Base-by-base conservation (phyloP, 2,329 filamentous ascomycete genomes). In the Talaromyces sp. region DNA sequence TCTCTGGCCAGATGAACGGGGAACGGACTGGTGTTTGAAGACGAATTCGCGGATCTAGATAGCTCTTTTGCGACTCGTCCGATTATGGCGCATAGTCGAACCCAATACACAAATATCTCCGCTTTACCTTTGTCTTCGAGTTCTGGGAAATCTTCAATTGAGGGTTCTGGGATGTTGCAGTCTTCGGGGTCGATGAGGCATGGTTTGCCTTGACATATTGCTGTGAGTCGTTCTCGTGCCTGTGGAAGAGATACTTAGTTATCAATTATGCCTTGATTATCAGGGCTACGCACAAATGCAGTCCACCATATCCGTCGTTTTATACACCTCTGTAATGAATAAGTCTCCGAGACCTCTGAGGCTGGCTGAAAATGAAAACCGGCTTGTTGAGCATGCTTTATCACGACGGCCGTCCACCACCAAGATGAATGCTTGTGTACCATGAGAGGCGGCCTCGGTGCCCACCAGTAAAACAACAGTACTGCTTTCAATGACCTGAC, bases 341-440 rank as follows among this genome's bases (percentile, higher is more conserved):
- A 44, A 23, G 18, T 12, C 18, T 14, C 40, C 3, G 40, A 44
- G 2, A 23, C 9, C 40, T 44, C 40, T 18, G 40, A 11, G 23
- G 40, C 40, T 21, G 40, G 40, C 40, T 44, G 40, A 14, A 44
- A 44, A 44, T 44, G 40, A 23, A 44, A 44, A 23, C 40, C 40
- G 2, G 40, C 40, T 44, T 44, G 40, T 23, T 44, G 40, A 3
- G 40, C 40, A 44, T 44, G 40, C 18, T 44, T 44, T 44, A 44
- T 44, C 3, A 44, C 40, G 8, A 44, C 40, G 5, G 40, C 40
- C 2, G 40, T 54, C 48, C 48, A 54, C 48, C 48, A 54, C 48
- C 48, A 54, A 6, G 48, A 54, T n/a, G 48, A 54, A 54, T 54
- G 48, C 31, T 33, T 54, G 25, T 54, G 48, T 16, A 54, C 48